Base-by-base conservation (phyloP, 2,329 filamentous ascomycete genomes). In the Xylariomycetidae sp. region DNA sequence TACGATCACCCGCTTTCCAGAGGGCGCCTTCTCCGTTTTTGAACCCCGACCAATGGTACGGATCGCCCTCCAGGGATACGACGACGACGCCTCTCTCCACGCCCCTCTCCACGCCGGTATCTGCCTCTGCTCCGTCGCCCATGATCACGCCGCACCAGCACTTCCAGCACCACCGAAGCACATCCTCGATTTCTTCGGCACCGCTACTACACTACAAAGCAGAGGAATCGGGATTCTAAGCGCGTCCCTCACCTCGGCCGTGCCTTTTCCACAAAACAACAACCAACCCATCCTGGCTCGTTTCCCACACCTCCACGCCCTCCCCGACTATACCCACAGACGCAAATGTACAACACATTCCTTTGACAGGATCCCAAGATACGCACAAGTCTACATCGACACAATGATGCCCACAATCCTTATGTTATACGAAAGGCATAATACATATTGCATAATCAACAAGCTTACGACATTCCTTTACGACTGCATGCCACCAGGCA, bases 21-120 rank as follows among this genome's bases (percentile, higher is more conserved):
- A 52, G 57, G 37, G 57, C 59, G 31, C 61, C 64, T 12, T 70
- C 69, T 28, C 67, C 64, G 30, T 69, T 65, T 46, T 56, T 67
- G 38, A 53, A 56, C 32, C 56, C 67, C 12, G 62, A 67, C 22
- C 59, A 62, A 24, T 55, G 64, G 60, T 48, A 63, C 62, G 61
- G 34, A 42, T 48, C 13, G 47, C 57, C n/a, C 44, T 59, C 39
- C 56, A 58, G 34, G 59, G 62, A 48, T 63, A 68, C 50, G 53
- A 54, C 47, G n/a, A n/a, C n/a, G n/a, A n/a, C n/a, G n/a, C n/a
- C n/a, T n/a, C n/a, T n/a, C n/a, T n/a, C n/a, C n/a, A n/a, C n/a
- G n/a, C n/a, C n/a, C n/a, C n/a, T n/a, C n/a, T n/a, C n/a, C 13
- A 57, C 43, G 10, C 53, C 53, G 17, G 44, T 57, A 26, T 58